A percentile compares a stretch with the other conserved stretches of the same genome.
Conservation (phyloP, 2,329 filamentous ascomycete genomes). For the Talaromyces sp. region DNA sequence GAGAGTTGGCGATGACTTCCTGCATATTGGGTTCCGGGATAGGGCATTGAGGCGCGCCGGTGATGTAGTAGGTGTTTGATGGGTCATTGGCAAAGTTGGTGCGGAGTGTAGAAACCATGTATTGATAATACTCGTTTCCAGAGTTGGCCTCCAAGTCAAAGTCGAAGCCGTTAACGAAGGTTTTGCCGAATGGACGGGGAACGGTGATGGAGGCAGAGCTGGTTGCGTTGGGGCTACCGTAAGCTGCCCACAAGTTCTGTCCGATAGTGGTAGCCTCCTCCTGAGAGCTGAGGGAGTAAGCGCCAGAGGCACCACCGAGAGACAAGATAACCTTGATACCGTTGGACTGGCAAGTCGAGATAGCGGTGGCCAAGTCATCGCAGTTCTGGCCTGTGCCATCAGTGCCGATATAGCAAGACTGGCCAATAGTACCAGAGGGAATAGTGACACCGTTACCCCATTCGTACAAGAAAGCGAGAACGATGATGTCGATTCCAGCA, state of each 20-base stretch:
- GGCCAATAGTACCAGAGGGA: constrained; percentile 41
- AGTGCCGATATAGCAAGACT: constrained; percentile 35
- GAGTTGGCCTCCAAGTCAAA: constrained; percentile 47
- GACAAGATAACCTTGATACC: constrained; percentile 48
- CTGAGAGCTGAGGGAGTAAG: constrained; percentile 35
- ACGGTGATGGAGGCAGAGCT: constrained; percentile 36
- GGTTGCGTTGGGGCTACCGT: constrained; percentile 35
- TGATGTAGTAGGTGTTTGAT: constrained; percentile 48
- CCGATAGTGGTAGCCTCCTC: constrained; percentile 43
- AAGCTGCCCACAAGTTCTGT: constrained; percentile 43
- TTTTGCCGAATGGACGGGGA: constrained; percentile 50
- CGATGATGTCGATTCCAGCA: constrained; percentile 44
- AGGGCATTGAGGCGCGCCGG: constrained; percentile 53
- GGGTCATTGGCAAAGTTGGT: constrained; percentile 36
- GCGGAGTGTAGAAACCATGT: constrained; percentile 49
- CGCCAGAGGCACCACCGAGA: constrained; percentile 44
- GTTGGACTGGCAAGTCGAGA: constrained; percentile 42
- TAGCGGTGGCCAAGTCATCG: constrained; percentile 39
- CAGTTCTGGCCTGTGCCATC: constrained; percentile 27
- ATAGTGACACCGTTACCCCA: constrained; percentile 37
- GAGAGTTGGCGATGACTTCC: constrained; percentile 43
- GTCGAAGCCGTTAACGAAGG: constrained; percentile 53
- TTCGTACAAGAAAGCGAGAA: constrained; percentile 44
- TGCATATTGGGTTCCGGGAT: constrained; percentile 48
- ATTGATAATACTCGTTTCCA: constrained; percentile 38